phyloP scores from a whole-genome alignment of 2,329 filamentous ascomycete species.

The Colletotrichum chlorophyti region DNA sequence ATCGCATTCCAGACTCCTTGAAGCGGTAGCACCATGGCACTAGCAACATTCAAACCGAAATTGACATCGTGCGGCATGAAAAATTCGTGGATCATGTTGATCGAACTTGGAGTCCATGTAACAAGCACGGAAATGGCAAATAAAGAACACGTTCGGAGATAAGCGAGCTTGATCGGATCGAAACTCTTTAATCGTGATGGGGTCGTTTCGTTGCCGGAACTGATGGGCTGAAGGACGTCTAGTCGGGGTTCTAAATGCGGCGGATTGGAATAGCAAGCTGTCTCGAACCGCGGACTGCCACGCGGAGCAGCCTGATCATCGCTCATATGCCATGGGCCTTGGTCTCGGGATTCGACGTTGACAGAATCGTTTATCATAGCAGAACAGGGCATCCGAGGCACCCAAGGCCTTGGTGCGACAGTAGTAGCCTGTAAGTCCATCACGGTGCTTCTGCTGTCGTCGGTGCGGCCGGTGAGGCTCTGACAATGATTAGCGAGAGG shows the following conservation, averaged over 20 bases:
- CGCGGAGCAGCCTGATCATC: slow-evolving; percentile 5
- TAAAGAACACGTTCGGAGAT: slow-evolving; percentile 66
- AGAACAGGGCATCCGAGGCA: slow-evolving; percentile 25
- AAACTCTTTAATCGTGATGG: slow-evolving; percentile 44
- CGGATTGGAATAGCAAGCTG: slow-evolving; percentile 34
- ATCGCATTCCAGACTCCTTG: slow-evolving; percentile 84
- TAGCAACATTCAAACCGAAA: slow-evolving; percentile 72
- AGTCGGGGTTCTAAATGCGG: slow-evolving; percentile 13
- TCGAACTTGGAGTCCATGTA: slow-evolving; percentile 71
- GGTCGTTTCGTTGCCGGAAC: slow-evolving; percentile 35
- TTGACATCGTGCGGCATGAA: slow-evolving; percentile 57
- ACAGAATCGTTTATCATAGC: slow-evolving; percentile 3
- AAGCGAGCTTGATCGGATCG: slow-evolving; percentile 67
- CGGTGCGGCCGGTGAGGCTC: slow-evolving; percentile 36
- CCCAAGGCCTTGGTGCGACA: slow-evolving; percentile 23
- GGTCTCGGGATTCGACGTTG: slow-evolving; percentile 4
- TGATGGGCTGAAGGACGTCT: slow-evolving; percentile 26
- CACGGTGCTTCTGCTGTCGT: slow-evolving; percentile 56
- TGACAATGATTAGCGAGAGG: slow-evolving; percentile 20
- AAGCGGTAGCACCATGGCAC: slow-evolving; percentile 75
- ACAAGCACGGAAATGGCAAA: slow-evolving; percentile 67
- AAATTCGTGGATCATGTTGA: slow-evolving; percentile 77
- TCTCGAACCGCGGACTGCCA: slow-evolving; percentile 32
- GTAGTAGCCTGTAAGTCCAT: slow-evolving; percentile 57
- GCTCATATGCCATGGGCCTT: slow-evolving; percentile 24